A percentile compares a stretch with the other conserved stretches of the same genome.
Conservation (phyloP, 2,329 filamentous ascomycete genomes). For the Arthroderma sp. region DNA sequence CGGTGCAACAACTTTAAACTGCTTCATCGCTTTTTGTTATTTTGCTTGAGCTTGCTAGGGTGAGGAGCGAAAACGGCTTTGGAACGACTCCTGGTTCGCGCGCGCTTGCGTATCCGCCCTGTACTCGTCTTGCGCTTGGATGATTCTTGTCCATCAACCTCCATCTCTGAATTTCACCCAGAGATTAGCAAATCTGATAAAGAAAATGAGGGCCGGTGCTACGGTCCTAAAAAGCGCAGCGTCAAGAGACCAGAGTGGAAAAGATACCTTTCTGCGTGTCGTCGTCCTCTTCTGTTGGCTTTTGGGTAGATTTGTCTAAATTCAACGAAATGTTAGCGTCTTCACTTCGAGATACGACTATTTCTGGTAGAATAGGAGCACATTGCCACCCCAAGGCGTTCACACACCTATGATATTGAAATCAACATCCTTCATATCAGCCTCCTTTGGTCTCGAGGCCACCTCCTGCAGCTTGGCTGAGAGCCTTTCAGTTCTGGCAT, state of each 20-base stretch:
- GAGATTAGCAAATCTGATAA: background rate
- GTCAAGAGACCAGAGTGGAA: background rate
- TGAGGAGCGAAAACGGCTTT: constrained; percentile 28
- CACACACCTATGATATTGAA: constrained; percentile 16
- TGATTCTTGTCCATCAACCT: constrained; percentile 21
- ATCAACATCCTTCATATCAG: constrained; percentile 29
- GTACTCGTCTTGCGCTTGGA: constrained; percentile 12
- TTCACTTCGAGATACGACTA: background rate
- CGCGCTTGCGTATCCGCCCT: constrained; percentile 28
- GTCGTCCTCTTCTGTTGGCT: background rate
- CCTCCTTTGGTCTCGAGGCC: constrained; percentile 51
- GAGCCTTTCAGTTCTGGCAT: constrained; percentile 66
- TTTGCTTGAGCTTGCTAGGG: constrained; percentile 20
- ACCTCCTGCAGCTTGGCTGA: constrained; percentile 75
- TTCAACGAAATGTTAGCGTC: background rate
- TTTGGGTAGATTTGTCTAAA: constrained; percentile 2
- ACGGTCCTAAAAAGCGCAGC: background rate
- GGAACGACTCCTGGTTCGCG: constrained; percentile 23
- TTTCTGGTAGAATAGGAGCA: too few relatives aligned
- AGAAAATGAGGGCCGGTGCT: background rate
- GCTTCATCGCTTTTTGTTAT: constrained; percentile 18
- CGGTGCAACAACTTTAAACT: too few relatives aligned
- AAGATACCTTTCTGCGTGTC: background rate
- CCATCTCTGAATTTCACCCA: constrained; percentile 22
- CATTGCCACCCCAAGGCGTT: too few relatives aligned